phyloP scores from a whole-genome alignment of 202 grass and related monocot species.

The Schoenoplectus triqueter region DNA sequence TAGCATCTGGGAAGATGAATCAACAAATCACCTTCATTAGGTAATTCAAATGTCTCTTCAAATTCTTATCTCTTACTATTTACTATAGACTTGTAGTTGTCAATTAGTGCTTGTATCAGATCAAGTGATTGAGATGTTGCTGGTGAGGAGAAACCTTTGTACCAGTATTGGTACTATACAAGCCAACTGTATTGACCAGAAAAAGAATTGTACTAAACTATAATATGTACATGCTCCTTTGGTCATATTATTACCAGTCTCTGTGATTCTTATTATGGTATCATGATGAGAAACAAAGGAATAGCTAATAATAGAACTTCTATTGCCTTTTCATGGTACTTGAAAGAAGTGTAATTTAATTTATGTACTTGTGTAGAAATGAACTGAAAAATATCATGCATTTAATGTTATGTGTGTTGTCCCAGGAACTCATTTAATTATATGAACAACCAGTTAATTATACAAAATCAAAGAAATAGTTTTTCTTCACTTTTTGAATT shows the following conservation, averaged over 20 bases:
- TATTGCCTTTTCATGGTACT: too few species aligned
- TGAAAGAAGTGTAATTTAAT: too few species aligned
- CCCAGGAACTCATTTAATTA: not conserved
- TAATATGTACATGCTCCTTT: not conserved
- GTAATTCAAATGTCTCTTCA: slow-evolving; percentile 34
- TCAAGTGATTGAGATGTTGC: slow-evolving; percentile 9
- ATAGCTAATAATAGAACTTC: not conserved
- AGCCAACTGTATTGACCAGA: not conserved
- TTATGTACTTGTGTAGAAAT: not conserved
- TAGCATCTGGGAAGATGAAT: slow-evolving; percentile 75
- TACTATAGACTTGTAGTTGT: not conserved
- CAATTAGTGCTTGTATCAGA: not conserved
- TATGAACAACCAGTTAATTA: not conserved
- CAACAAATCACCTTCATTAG: slow-evolving; percentile 86
- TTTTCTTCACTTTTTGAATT: not conserved
- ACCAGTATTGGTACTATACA: not conserved
- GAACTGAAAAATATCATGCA: not conserved
- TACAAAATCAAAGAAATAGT: not conserved
- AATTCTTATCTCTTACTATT: slow-evolving; percentile 8
- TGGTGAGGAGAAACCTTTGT: not conserved
- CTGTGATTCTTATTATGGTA: not conserved
- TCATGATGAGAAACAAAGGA: not conserved
- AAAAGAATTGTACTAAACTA: not conserved
- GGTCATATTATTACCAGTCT: not conserved
- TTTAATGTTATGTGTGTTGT: not conserved